phyloP scores from a whole-genome alignment of 139 green algal genomes.

The Coelastrella sp. region DNA sequence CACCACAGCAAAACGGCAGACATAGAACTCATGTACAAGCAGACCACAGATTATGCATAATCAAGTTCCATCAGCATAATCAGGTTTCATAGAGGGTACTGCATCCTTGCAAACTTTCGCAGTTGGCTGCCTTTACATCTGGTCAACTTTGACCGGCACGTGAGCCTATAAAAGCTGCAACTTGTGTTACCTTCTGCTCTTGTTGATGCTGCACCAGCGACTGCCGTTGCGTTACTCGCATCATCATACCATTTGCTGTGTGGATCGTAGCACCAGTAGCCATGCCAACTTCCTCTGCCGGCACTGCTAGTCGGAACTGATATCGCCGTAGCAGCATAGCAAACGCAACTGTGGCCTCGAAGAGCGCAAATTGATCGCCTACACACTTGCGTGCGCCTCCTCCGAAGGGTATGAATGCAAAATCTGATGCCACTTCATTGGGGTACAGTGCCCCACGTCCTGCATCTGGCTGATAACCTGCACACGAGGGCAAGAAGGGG shows the following conservation, averaged over 20 bases:
- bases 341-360: constrained; percentile 86
- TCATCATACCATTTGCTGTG: constrained; percentile 90
- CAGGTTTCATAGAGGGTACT: too few species aligned
- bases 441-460: constrained; percentile 86
- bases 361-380: constrained; percentile 98
- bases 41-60: too few species aligned
- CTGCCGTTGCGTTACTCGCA: constrained; percentile 47
- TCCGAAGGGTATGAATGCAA: constrained; percentile 98
- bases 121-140: too few species aligned
- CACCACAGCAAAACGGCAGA: too few species aligned
- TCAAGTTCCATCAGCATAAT: too few species aligned
- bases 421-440: constrained; percentile 96
- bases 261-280: constrained; percentile 94
- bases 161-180: constrained; percentile 1
- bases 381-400: constrained; percentile 97
- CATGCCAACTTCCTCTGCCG: constrained; percentile 50
- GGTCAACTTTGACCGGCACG: too few species aligned
- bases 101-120: too few species aligned
- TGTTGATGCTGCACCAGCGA: constrained; percentile 15
- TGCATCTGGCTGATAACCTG: constrained; percentile 76
- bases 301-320: constrained; percentile 65
- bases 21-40: too few species aligned
- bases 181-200: background rate
- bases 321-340: constrained; percentile 91
- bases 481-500: too few species aligned